These are phyloP conservation scores for Rubia yunnanensis DNA, from an alignment of 257 asterid species.

Conservation along the genomic window DNA sequence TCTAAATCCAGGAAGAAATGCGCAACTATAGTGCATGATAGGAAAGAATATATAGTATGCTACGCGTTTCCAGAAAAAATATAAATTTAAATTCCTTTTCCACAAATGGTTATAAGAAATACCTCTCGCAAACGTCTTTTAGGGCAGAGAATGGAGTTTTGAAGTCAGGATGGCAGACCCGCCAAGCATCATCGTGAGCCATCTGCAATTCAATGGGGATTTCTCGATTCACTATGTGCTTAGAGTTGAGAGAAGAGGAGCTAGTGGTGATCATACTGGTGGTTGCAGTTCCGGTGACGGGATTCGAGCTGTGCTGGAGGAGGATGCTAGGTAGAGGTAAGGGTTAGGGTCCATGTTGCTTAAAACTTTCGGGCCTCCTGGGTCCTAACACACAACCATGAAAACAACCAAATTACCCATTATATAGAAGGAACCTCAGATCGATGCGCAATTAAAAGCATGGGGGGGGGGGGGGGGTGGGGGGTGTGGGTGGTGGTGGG, in stretches of 20 bases:
- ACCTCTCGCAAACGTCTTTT: conserved; percentile 94
- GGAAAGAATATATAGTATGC: too few relatives aligned
- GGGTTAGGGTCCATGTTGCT: conserved; percentile 26
- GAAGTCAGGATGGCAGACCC: conserved; percentile 91
- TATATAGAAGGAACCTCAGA: too few relatives aligned
- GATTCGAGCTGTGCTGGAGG: conserved; percentile 6
- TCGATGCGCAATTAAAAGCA: too few relatives aligned
- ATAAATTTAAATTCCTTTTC: neutral
- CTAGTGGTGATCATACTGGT: neutral
- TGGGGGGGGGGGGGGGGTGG: too few relatives aligned
- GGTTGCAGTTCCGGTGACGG: conserved; percentile 9
- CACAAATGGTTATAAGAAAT: neutral
- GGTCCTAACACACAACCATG: too few relatives aligned
- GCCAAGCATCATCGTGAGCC: conserved; percentile 97
- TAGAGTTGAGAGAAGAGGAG: conserved; percentile 17
- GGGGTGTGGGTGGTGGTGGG: too few relatives aligned
- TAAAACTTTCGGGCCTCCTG: too few relatives aligned
- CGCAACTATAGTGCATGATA: too few relatives aligned
- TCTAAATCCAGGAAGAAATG: too few relatives aligned
- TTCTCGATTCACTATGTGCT: conserved; percentile 17
- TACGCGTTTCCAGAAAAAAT: too few relatives aligned
- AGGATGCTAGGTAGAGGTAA: conserved; percentile 15
- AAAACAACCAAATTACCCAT: too few relatives aligned
- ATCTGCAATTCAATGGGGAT: conserved; percentile 49
- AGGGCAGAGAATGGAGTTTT: conserved; percentile 83